phyloP scores from a whole-genome alignment of 805 yeast species.

The Metschnikowia henanensis region DNA sequence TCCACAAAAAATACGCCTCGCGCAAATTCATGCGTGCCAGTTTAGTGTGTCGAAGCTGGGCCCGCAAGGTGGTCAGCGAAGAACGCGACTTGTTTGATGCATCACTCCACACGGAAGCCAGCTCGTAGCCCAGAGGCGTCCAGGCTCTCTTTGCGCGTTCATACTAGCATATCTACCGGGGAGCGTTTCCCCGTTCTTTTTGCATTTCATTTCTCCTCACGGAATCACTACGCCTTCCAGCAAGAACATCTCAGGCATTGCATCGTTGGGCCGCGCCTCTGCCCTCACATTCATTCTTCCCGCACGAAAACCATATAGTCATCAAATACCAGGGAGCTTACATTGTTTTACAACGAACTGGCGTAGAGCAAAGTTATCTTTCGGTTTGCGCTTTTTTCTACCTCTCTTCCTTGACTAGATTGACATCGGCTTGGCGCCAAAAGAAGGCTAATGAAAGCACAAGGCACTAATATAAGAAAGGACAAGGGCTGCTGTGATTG shows the following conservation, averaged over 20 bases:
- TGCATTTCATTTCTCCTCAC: neutral
- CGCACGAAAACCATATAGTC: too few species aligned
- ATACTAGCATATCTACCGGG: neutral
- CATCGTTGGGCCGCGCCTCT: neutral
- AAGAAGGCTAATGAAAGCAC: too few species aligned
- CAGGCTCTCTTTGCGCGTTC: neutral
- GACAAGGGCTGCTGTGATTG: too few species aligned
- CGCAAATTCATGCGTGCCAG: slow-evolving; percentile 87
- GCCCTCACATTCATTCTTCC: neutral
- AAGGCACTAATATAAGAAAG: too few species aligned
- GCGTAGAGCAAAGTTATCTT: too few species aligned
- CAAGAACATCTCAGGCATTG: neutral
- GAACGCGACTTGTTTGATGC: slow-evolving; percentile 41
- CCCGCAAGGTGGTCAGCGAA: slow-evolving; percentile 55
- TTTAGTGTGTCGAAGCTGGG: slow-evolving; percentile 81
- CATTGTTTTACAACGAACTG: too few species aligned
- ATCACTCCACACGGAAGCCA: slow-evolving; percentile 15
- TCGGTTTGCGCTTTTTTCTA: too few species aligned
- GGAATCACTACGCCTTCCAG: neutral
- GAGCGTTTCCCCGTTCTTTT: neutral
- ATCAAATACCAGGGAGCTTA: too few species aligned
- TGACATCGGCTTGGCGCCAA: too few species aligned
- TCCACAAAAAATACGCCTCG: slow-evolving; percentile 89
- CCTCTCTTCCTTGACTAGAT: too few species aligned
- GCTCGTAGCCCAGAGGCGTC: neutral